These are phyloP conservation scores for Hanseniaspora sp. DNA, from an alignment of 1,139 yeast species.

Conservation along the genomic window DNA sequence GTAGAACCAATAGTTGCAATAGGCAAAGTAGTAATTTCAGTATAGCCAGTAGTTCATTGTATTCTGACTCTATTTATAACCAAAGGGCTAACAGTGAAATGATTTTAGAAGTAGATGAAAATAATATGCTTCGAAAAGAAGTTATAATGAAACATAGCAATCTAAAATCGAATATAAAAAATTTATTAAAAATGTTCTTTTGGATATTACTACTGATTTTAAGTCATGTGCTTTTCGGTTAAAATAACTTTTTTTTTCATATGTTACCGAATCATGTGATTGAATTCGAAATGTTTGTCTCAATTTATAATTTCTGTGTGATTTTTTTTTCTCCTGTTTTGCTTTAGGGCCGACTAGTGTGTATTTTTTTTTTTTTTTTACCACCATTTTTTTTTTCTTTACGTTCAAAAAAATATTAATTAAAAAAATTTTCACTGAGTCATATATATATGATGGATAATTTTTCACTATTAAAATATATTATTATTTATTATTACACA, in stretches of 20 bases:
- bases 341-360: neutral
- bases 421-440: neutral
- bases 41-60: neutral
- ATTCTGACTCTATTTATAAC: neutral
- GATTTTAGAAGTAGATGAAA: neutral
- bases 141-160: slow-evolving; percentile 2
- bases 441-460: neutral
- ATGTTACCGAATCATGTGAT: neutral
- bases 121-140: neutral
- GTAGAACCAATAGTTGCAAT: slow-evolving; percentile 4
- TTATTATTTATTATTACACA: too few species aligned
- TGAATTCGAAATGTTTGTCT: too few species aligned
- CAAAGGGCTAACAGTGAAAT: neutral
- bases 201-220: slow-evolving; percentile 3
- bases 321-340: neutral
- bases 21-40: slow-evolving; percentile 5
- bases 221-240: neutral
- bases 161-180: neutral
- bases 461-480: neutral
- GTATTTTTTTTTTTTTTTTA: neutral
- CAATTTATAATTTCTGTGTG: too few species aligned
- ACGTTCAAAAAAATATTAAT: too few species aligned
- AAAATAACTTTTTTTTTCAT: neutral
- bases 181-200: neutral
- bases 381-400: neutral